Evolutionary conservation across 352 stramenopile species (phyloP).

Genomic region (Phytophthora pisi): DNA sequence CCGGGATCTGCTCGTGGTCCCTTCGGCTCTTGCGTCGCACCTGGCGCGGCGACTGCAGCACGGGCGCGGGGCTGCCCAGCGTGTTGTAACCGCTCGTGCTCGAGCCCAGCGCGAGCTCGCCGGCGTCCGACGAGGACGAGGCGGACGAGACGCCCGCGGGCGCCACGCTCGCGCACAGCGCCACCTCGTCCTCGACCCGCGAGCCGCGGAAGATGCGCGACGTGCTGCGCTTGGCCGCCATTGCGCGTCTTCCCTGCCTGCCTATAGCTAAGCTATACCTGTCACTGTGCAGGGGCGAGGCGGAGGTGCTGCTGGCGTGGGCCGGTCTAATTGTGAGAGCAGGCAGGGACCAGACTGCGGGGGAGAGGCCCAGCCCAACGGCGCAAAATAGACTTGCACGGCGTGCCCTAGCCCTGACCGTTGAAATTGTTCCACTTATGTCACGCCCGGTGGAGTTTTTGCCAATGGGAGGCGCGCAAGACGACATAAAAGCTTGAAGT

Average conservation of each 20-base stretch:
- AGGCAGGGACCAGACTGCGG: constrained; percentile 4
- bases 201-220: constrained; percentile 58
- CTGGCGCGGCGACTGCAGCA: constrained; percentile 38
- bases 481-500: background rate
- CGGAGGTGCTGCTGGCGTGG: background rate
- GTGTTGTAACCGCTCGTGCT: constrained; percentile 40
- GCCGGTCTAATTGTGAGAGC: constrained; percentile 25
- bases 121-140: constrained; percentile 29
- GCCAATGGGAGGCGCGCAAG: background rate
- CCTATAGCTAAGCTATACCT: background rate
- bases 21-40: constrained; percentile 11
- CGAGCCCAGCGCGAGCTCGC: constrained; percentile 6
- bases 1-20: constrained; percentile 19
- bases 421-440: background rate
- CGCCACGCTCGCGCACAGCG: constrained; percentile 34
- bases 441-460: background rate
- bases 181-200: constrained; percentile 59
- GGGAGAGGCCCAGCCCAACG: constrained; percentile 6
- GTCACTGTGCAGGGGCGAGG: background rate
- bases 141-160: constrained; percentile 13
- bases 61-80: constrained; percentile 36
- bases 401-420: background rate
- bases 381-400: constrained; percentile 30
- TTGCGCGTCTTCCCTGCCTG: constrained; percentile 8
- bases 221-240: constrained; percentile 36